Base-by-base conservation (phyloP, 2,329 filamentous ascomycete species). In the Ceratocystis variospora region DNA sequence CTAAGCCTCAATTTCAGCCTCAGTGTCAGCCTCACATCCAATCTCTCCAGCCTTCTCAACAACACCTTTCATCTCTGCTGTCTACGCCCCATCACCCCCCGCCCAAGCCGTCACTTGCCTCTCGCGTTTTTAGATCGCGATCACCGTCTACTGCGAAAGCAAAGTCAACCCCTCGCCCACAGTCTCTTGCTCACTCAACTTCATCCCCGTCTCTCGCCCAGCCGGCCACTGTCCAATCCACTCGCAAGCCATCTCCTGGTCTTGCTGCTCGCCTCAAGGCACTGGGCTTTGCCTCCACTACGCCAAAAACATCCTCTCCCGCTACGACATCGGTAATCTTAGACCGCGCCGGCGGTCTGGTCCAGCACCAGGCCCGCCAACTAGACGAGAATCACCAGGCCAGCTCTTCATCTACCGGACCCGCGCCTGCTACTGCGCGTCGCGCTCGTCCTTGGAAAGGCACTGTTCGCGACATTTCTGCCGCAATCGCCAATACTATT, bases 401-500 rank as follows among this genome's bases (percentile, higher is more conserved):
- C 68, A 79, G 79, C 72, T 83, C 81, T 28, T 69, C 73, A 41
- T 3, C 37, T 73, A 69, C 78, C 78, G 70, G 78, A 77, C 45
- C 63, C n/a, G 55, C 55, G 28, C 17, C 15, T 59, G 50, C 57
- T 70, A 78, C 89, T 71, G 80, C 86, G 74, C 81, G 86, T 73
- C 81, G 86, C 72, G 87, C 87, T 73, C 84, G 85, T 72, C 82
- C 87, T 71, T 90, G 87, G 87, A 88, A 83, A 77, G 85, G 84
- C 74, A 80, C 82, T 73, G 81, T 83, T 73, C 71, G 72, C 70
- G 62, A 59, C 65, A 75, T 78, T 63, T 77, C 79, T n/a, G 65
- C 68, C 17, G 68, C 68, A 31, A 62, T 57, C 31, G 64, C 61
- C 46, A 63, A 66, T 62, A 62, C 48, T 31, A 61, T 67, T 5